Evolutionary conservation across 768 basidiomycete genomes (phyloP).

Genomic region (Stropharia rugosoannulata): DNA sequence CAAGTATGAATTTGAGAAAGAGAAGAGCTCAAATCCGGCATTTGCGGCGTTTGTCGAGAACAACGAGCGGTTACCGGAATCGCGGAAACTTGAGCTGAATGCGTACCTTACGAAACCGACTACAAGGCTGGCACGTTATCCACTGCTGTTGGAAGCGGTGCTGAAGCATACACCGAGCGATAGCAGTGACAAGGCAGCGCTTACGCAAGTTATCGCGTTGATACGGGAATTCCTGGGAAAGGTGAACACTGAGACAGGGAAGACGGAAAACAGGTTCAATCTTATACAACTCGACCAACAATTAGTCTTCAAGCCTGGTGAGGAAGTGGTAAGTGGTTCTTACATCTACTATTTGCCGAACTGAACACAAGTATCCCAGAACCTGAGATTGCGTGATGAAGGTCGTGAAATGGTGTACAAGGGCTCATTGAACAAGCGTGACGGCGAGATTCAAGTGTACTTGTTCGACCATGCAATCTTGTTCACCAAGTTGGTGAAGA

Average conservation of each 20-base stretch:
- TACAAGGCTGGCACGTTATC: conserved; percentile 95
- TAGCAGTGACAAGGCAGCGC: conserved; percentile 75
- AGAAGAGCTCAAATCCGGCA: conserved; percentile 88
- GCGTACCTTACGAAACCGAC: conserved; percentile 98
- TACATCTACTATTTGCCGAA: neutral
- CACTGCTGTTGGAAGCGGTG: conserved; percentile 88
- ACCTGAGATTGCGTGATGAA: conserved; percentile 84
- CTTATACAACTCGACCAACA: conserved; percentile 92
- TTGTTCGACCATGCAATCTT: conserved; percentile 95
- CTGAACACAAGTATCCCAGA: conserved; percentile 38
- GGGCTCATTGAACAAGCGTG: conserved; percentile 85
- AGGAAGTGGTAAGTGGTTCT: conserved; percentile 70
- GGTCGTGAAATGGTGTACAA: conserved; percentile 91
- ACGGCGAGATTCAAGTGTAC: conserved; percentile 90
- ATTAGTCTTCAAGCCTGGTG: conserved; percentile 84
- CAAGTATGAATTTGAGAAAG: conserved; percentile 99
- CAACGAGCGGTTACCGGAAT: conserved; percentile 91
- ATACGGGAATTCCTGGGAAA: conserved; percentile 81
- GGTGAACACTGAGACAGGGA: conserved; percentile 93
- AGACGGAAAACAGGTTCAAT: conserved; percentile 95
- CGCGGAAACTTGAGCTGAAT: conserved; percentile 94
- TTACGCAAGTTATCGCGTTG: conserved; percentile 76
- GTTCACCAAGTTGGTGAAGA: conserved; percentile 83
- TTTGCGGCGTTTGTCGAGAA: conserved; percentile 97
- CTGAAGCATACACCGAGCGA: conserved; percentile 91